These are phyloP conservation scores for Coniella vitis DNA, from an alignment of 2,329 filamentous ascomycete species.

Conservation along the genomic window DNA sequence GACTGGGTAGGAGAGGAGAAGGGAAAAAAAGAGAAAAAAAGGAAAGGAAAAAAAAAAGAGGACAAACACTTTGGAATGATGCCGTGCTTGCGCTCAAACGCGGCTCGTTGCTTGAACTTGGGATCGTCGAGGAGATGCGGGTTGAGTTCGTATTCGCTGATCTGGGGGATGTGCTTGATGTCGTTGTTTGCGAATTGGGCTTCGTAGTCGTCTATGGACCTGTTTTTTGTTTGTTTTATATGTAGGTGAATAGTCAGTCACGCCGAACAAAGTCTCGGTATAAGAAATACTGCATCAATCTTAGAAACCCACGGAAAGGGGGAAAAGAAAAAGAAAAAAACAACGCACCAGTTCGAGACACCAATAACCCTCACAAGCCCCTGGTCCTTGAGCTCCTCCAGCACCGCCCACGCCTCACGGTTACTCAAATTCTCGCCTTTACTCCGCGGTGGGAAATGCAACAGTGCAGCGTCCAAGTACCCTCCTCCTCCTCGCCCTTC, in stretches of 20 bases:
- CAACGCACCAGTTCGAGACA: constrained; percentile 1
- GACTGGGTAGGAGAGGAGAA: no score
- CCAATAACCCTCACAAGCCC: constrained; percentile 1
- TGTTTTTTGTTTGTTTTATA: no score
- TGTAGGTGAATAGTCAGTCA: neutral
- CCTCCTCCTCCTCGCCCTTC: neutral
- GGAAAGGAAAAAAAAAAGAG: neutral
- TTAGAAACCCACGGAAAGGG: no score
- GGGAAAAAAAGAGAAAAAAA: neutral
- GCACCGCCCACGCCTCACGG: neutral
- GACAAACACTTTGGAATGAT: constrained; percentile 1
- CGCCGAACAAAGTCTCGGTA: neutral
- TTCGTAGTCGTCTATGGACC: constrained; percentile 2
- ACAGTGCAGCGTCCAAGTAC: neutral
- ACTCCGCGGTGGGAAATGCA: constrained; percentile 1
- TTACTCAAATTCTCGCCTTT: neutral
- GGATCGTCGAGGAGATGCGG: neutral
- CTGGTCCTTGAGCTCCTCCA: constrained; percentile 4
- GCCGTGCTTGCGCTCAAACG: constrained; percentile 1
- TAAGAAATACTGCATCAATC: neutral
- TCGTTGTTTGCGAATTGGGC: neutral
- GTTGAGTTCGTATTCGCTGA: constrained; percentile 4
- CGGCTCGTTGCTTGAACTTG: neutral
- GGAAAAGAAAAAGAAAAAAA: neutral
- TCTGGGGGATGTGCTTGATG: neutral